A percentile compares a stretch with the other conserved stretches of the same genome.
Evolutionary conservation across 331 rosid genomes (phyloP).

Genomic region (Erythrophleum ivorense): DNA sequence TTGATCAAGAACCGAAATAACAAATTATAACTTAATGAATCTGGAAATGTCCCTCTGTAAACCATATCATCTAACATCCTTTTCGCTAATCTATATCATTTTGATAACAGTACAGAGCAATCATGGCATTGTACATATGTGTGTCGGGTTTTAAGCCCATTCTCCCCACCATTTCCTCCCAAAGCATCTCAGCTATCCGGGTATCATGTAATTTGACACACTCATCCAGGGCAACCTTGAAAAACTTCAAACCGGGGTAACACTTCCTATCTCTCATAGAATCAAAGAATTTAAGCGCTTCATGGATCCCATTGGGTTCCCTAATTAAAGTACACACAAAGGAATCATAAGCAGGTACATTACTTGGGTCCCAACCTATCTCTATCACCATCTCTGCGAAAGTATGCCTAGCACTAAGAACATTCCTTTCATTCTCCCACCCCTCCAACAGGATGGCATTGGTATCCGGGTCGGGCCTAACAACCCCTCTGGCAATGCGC

Average conservation of each 20-base stretch:
- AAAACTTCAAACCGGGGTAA: slow-evolving; percentile 66
- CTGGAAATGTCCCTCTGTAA: slow-evolving; percentile 57
- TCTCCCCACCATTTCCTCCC: slow-evolving; percentile 57
- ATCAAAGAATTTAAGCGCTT: slow-evolving; percentile 52
- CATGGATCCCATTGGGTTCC: slow-evolving; percentile 55
- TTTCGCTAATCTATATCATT: slow-evolving; percentile 44
- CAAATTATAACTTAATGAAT: slow-evolving; percentile 58
- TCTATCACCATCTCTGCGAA: slow-evolving; percentile 71
- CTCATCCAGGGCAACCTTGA: slow-evolving; percentile 60
- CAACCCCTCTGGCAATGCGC: slow-evolving; percentile 46
- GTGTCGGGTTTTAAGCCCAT: slow-evolving; percentile 47
- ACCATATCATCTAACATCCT: slow-evolving; percentile 66
- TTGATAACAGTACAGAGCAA: slow-evolving; percentile 52
- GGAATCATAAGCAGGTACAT: slow-evolving; percentile 67
- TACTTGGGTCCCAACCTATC: slow-evolving; percentile 69
- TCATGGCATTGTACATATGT: slow-evolving; percentile 58
- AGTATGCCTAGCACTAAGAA: slow-evolving; percentile 52
- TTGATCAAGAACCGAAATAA: slow-evolving; percentile 58
- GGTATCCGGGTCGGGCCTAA: slow-evolving; percentile 58
- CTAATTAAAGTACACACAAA: slow-evolving; percentile 57
- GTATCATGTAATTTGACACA: slow-evolving; percentile 54
- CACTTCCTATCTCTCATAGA: slow-evolving; percentile 57
- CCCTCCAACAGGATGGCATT: slow-evolving; percentile 73
- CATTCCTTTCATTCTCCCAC: slow-evolving; percentile 62
- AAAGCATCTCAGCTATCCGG: slow-evolving; percentile 52